These are phyloP conservation scores for Mycena maculata DNA, from an alignment of 768 basidiomycete genomes.

Conservation along the genomic window DNA sequence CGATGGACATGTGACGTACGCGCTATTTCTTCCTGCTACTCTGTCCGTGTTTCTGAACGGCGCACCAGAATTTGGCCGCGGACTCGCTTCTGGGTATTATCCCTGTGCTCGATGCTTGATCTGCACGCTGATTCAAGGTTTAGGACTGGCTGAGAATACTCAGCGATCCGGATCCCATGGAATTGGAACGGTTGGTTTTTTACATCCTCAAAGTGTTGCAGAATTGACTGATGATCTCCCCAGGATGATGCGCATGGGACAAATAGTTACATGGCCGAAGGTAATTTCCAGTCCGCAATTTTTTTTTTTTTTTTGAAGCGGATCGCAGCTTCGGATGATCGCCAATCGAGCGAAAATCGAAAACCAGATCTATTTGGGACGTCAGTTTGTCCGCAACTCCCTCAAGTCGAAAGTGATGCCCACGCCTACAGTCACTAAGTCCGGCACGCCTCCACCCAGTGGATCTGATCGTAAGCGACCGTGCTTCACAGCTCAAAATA, in stretches of 20 bases:
- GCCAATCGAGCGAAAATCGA: conserved; percentile 90
- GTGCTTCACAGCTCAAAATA: too few species aligned
- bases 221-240: not conserved
- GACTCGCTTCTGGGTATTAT: conserved; percentile 69
- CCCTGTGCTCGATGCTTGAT: not conserved
- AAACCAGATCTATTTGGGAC: conserved; percentile 83
- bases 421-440: conserved; percentile 23
- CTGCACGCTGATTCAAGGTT: not conserved
- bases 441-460: conserved; percentile 50
- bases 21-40: conserved; percentile 28
- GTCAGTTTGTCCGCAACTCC: conserved; percentile 73
- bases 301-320: not conserved
- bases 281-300: conserved; percentile 51
- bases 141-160: conserved; percentile 84
- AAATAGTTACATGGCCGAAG: conserved; percentile 97
- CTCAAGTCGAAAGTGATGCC: conserved; percentile 50
- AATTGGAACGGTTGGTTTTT: conserved; percentile 62
- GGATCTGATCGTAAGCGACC: conserved; percentile 61
- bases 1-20: conserved; percentile 88
- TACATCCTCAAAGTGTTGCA: not conserved
- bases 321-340: conserved; percentile 86
- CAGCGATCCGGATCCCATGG: conserved; percentile 82
- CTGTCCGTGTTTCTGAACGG: conserved; percentile 38
- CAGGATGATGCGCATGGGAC: conserved; percentile 87
- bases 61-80: conserved; percentile 82